Percentiles rank a stretch among this genome's conserved stretches.
phyloP scores from a whole-genome alignment of 2,329 filamentous ascomycete species.

The Exophiala bonariae region DNA sequence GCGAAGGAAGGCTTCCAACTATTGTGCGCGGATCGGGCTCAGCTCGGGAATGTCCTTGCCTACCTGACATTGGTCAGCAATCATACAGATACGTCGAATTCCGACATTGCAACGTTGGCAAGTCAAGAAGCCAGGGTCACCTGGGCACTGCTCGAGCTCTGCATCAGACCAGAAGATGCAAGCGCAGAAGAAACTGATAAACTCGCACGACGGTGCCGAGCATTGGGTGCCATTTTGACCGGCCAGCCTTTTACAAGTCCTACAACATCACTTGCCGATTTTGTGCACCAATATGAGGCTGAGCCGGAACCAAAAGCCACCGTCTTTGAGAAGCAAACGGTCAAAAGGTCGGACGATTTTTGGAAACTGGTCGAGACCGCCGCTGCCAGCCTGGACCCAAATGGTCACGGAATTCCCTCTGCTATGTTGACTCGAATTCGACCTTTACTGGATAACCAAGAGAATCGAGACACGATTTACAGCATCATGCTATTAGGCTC shows the following conservation, averaged over 20 bases:
- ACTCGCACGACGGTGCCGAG: constrained; percentile 30
- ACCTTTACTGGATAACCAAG: constrained; percentile 70
- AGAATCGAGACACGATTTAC: constrained; percentile 89
- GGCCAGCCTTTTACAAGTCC: constrained; percentile 24
- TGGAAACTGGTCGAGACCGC: constrained; percentile 79
- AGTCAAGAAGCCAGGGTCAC: constrained; percentile 48
- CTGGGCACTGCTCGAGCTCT: constrained; percentile 59
- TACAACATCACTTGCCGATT: constrained; percentile 25
- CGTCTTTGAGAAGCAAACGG: constrained; percentile 53
- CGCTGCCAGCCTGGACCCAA: constrained; percentile 58
- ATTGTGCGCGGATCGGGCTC: constrained; percentile 55
- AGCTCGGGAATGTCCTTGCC: constrained; percentile 67
- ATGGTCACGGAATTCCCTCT: constrained; percentile 12
- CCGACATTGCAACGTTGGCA: constrained; percentile 22
- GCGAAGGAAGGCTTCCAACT: constrained; percentile 54
- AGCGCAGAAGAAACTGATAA: constrained; percentile 30
- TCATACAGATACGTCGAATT: constrained; percentile 16
- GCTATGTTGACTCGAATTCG: constrained; percentile 14
- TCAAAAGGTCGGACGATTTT: constrained; percentile 70
- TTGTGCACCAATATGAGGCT: constrained; percentile 27
- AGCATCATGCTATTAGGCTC: constrained; percentile 55
- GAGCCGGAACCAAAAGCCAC: constrained; percentile 20
- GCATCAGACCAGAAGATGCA: constrained; percentile 39
- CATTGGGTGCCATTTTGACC: constrained; percentile 25
- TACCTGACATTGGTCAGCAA: constrained; percentile 53